Percentiles rank a stretch among this genome's conserved stretches.
Evolutionary conservation across 305 asterid genomes (phyloP).

Genomic region (Fraxinus nigra): DNA sequence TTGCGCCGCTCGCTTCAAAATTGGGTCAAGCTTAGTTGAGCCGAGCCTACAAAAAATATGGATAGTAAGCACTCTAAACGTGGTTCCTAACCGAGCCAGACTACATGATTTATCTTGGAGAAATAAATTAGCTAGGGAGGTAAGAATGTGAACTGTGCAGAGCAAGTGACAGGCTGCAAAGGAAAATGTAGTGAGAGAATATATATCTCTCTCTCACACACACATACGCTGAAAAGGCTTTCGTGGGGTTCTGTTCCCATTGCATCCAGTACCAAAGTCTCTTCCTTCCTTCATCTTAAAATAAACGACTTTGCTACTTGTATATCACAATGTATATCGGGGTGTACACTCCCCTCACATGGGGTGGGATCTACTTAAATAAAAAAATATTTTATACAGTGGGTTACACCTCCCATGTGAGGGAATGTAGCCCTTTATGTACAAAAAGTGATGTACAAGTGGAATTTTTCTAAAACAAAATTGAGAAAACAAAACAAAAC

Average conservation of each 20-base stretch:
- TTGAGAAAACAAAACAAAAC: too few species aligned
- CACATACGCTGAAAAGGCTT: background rate
- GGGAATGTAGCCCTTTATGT: too few species aligned
- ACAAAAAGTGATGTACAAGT: too few species aligned
- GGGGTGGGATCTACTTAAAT: too few species aligned
- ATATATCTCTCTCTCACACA: constrained; percentile 14
- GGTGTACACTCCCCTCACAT: too few species aligned
- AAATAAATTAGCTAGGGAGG: constrained; percentile 33
- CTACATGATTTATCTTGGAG: background rate
- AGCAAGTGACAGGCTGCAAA: constrained; percentile 30
- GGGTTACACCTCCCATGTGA: too few species aligned
- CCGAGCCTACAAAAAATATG: background rate
- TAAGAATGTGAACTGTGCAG: constrained; percentile 35
- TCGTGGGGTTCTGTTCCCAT: constrained; percentile 19
- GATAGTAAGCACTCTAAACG: background rate
- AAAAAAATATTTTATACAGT: too few species aligned
- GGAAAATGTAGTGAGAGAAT: constrained; percentile 23
- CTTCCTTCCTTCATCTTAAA: constrained; percentile 25
- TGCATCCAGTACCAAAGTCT: constrained; percentile 25
- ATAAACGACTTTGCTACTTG: too few species aligned
- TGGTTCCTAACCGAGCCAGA: background rate
- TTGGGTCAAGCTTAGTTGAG: background rate
- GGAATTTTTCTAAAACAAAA: too few species aligned
- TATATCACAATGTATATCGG: too few species aligned
- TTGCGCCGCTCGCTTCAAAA: background rate